A percentile compares a stretch with the other conserved stretches of the same genome.
phyloP scores from a whole-genome alignment of 176 grass and related monocot genomes.

The Avena sativa region DNA sequence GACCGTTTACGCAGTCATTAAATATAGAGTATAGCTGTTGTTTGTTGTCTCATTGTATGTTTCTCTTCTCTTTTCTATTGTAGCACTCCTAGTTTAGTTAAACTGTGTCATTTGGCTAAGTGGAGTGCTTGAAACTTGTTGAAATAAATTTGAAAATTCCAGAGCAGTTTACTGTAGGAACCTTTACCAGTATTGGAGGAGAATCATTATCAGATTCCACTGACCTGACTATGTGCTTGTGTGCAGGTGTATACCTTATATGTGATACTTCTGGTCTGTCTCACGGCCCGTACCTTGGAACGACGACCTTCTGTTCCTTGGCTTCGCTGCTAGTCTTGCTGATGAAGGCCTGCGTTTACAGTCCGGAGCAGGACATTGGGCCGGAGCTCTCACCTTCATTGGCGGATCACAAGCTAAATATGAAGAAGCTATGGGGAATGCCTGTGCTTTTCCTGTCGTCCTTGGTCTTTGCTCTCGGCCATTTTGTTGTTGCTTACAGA shows the following conservation, averaged over 20 bases:
- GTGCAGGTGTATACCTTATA: conserved; percentile 84
- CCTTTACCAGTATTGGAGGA: background rate
- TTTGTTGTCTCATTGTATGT: background rate
- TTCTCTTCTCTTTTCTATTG: background rate
- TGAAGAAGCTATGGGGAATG: conserved; percentile 85
- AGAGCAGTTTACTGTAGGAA: conserved; percentile 11
- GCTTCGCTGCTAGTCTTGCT: conserved; percentile 78
- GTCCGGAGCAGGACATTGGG: conserved; percentile 65
- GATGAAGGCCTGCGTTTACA: conserved; percentile 80
- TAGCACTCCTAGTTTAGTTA: conserved; percentile 7
- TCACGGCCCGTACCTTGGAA: conserved; percentile 82
- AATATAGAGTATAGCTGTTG: conserved; percentile 31
- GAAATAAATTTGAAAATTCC: background rate
- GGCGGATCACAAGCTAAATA: conserved; percentile 59
- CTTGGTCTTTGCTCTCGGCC: conserved; percentile 86
- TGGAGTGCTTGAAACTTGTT: background rate
- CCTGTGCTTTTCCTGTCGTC: conserved; percentile 89
- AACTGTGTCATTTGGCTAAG: background rate
- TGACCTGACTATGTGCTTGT: conserved; percentile 37
- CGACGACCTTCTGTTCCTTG: conserved; percentile 68
- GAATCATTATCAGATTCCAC: background rate
- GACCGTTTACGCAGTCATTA: conserved; percentile 27
- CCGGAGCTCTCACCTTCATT: conserved; percentile 76
- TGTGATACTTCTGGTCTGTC: conserved; percentile 70
- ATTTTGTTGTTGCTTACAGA: conserved; percentile 88